Percentiles rank a stretch among this genome's conserved stretches.
These are phyloP conservation scores for Dioscorea cayenensis DNA, from an alignment of 116 monocot species.

Conservation along the genomic window DNA sequence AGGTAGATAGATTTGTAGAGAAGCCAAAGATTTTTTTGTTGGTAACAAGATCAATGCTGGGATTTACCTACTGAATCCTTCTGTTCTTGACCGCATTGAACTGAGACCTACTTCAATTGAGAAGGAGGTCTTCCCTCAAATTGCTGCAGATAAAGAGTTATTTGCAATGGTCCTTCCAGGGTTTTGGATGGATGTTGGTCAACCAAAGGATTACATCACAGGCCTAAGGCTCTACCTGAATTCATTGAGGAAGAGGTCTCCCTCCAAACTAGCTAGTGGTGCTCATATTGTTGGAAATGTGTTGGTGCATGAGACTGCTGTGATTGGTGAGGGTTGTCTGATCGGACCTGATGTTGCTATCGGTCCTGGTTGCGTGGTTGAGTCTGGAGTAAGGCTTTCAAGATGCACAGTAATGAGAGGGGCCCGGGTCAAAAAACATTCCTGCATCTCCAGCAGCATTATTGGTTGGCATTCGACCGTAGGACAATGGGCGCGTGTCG, in stretches of 20 bases:
- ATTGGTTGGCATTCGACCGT: slow-evolving; percentile 64
- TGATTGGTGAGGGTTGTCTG: slow-evolving; percentile 54
- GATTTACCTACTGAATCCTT: slow-evolving; percentile 58
- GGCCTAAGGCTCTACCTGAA: slow-evolving; percentile 51
- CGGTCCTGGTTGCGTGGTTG: slow-evolving; percentile 54
- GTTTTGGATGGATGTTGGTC: slow-evolving; percentile 72
- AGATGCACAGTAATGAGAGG: slow-evolving; percentile 58
- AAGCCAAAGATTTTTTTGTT: slow-evolving; percentile 64
- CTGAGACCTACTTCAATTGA: slow-evolving; percentile 61
- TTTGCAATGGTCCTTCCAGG: slow-evolving; percentile 60
- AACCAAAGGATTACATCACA: slow-evolving; percentile 58
- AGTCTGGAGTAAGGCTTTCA: slow-evolving; percentile 46
- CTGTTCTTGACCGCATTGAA: slow-evolving; percentile 51
- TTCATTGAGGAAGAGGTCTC: slow-evolving; percentile 33
- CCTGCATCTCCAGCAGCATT: slow-evolving; percentile 53
- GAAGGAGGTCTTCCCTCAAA: slow-evolving; percentile 64
- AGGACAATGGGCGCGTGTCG: slow-evolving; percentile 55
- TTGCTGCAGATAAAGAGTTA: slow-evolving; percentile 41
- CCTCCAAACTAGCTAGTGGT: slow-evolving; percentile 28
- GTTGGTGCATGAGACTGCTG: slow-evolving; percentile 52
- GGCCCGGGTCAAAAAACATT: slow-evolving; percentile 43
- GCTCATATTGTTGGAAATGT: slow-evolving; percentile 71
- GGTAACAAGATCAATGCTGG: slow-evolving; percentile 80
- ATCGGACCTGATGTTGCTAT: slow-evolving; percentile 63
- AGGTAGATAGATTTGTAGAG: slow-evolving; percentile 65